Conservation (phyloP, 345 rosid genomes). For the Eucalyptus cloeziana region DNA sequence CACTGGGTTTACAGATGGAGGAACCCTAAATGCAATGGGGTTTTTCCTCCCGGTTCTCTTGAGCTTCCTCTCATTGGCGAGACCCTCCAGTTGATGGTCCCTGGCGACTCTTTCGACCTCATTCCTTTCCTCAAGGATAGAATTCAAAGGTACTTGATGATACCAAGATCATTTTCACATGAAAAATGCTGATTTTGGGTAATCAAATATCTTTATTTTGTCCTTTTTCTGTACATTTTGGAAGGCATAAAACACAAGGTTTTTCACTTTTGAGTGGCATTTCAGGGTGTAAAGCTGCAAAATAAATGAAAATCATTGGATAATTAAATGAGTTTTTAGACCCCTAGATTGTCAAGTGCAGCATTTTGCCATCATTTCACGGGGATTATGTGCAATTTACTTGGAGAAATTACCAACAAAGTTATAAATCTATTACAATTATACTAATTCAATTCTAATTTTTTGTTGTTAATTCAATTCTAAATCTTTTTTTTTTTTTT, state of each 20-base stretch:
- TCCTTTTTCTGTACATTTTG: background rate
- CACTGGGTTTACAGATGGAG: constrained; percentile 8
- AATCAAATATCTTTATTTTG: background rate
- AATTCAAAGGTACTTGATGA: background rate
- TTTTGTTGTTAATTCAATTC: too few species aligned
- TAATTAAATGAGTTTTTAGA: background rate
- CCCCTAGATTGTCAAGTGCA: background rate
- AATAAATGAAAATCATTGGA: background rate
- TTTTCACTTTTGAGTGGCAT: background rate
- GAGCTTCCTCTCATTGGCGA: constrained; percentile 25
- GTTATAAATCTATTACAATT: too few species aligned
- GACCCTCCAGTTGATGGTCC: constrained; percentile 10
- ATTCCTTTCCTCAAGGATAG: constrained; percentile 8
- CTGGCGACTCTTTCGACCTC: constrained; percentile 10
- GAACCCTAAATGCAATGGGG: constrained; percentile 3
- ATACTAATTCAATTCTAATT: fast-evolving
- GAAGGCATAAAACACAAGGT: background rate
- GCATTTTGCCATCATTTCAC: background rate
- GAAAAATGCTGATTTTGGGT: background rate
- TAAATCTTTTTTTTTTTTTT: too few species aligned
- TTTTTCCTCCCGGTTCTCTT: constrained; percentile 20
- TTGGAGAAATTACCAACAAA: too few species aligned
- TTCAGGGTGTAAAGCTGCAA: background rate
- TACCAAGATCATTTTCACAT: background rate
- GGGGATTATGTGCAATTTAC: background rate